Evolutionary conservation across 1,284 basidiomycete genomes (phyloP).

Genomic region (Stereum hirsutum): DNA sequence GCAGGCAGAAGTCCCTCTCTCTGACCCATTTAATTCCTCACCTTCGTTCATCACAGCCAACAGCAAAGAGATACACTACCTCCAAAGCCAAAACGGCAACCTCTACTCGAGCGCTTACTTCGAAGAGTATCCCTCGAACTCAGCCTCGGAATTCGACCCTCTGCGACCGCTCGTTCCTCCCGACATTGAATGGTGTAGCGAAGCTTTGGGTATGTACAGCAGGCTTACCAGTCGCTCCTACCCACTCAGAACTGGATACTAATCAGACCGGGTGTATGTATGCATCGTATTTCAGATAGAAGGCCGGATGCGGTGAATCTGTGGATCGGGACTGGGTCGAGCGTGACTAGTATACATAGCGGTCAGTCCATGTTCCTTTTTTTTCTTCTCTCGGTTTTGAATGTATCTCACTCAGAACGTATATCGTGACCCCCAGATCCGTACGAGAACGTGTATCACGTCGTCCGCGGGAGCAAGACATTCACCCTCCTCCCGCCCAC

Average conservation of each 20-base stretch:
- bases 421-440: constrained; percentile 44
- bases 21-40: background rate
- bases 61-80: constrained; percentile 60
- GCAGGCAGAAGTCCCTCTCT: too few species aligned
- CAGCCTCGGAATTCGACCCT: constrained; percentile 49
- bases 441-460: constrained; percentile 88
- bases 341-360: constrained; percentile 79
- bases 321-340: constrained; percentile 78
- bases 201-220: constrained; percentile 58
- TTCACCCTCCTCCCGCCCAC: constrained; percentile 83
- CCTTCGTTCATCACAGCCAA: background rate
- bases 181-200: constrained; percentile 66
- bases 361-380: constrained; percentile 33
- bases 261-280: too few species aligned
- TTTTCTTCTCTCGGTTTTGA: background rate
- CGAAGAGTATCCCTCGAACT: constrained; percentile 18
- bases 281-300: constrained; percentile 31
- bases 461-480: constrained; percentile 75
- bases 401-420: too few species aligned
- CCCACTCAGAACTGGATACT: background rate
- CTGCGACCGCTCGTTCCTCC: constrained; percentile 55
- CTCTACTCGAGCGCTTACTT: constrained; percentile 47
- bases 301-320: constrained; percentile 83
- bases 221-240: background rate
- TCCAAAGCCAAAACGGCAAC: constrained; percentile 91